phyloP scores from a whole-genome alignment of 1,139 yeast genomes.

The Lodderomyces pseudojiufengensis region DNA sequence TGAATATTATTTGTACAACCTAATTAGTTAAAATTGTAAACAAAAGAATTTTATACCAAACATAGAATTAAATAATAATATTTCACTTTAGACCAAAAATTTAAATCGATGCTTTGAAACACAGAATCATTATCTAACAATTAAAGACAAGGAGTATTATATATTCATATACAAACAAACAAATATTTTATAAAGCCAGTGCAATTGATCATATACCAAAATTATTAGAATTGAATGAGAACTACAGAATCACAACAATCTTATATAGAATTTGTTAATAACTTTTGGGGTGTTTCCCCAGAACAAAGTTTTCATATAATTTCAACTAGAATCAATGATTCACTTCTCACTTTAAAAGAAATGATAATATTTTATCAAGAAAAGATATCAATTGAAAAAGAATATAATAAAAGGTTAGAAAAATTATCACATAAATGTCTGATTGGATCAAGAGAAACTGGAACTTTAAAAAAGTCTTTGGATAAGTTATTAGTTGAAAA shows the following conservation, averaged over 20 bases:
- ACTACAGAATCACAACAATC: constrained; percentile 2
- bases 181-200: too few relatives aligned
- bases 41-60: too few relatives aligned
- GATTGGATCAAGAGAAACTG: constrained; percentile 60
- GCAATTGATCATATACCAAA: too few relatives aligned
- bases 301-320: constrained; percentile 33
- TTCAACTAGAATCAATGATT: constrained; percentile 31
- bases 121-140: too few relatives aligned
- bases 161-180: too few relatives aligned
- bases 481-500: constrained; percentile 58
- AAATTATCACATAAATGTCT: constrained; percentile 44
- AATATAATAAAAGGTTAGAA: constrained; percentile 55
- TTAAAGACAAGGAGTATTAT: too few relatives aligned
- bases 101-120: too few relatives aligned
- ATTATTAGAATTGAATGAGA: constrained; percentile 5
- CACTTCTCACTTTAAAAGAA: constrained; percentile 37
- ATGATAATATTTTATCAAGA: constrained; percentile 46
- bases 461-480: constrained; percentile 54
- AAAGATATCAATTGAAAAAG: constrained; percentile 64
- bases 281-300: constrained; percentile 40
- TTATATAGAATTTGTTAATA: constrained; percentile 32
- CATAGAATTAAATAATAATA: too few relatives aligned
- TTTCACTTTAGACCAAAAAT: too few relatives aligned
- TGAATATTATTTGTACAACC: too few relatives aligned
- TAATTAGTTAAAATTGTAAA: too few relatives aligned